These are phyloP conservation scores for Ettlia oleoabundans DNA, from an alignment of 139 green algal species.

Conservation along the genomic window DNA sequence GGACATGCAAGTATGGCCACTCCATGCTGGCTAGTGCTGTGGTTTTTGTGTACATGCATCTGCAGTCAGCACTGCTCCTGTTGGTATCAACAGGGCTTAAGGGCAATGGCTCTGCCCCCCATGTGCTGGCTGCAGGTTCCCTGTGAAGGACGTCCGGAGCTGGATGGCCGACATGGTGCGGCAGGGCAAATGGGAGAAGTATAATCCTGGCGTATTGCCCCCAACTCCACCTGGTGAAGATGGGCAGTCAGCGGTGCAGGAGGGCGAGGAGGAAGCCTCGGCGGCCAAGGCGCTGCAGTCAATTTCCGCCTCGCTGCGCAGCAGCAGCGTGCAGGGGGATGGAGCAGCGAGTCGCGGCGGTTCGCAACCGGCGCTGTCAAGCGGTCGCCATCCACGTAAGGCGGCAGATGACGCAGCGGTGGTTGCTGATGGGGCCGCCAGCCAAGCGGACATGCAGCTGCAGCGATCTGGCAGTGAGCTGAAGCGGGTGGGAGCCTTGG, in stretches of 20 bases:
- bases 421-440: too few relatives aligned
- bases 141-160: constrained; percentile 1
- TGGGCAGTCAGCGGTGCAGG: not conserved
- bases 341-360: not conserved
- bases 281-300: constrained; percentile 17
- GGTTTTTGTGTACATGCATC: too few relatives aligned
- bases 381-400: not conserved
- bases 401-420: too few relatives aligned
- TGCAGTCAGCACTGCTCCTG: too few relatives aligned
- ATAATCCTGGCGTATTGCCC: constrained; percentile 5
- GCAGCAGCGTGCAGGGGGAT: too few relatives aligned
- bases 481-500: not conserved
- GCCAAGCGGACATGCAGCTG: not conserved
- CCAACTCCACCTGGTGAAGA: not conserved
- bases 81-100: too few relatives aligned
- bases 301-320: not conserved
- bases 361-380: constrained; percentile 1
- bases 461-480: constrained; percentile 4
- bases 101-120: too few relatives aligned
- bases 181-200: not conserved
- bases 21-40: too few relatives aligned
- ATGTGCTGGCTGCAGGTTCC: constrained; percentile 34
- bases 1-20: too few relatives aligned
- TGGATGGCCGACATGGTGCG: constrained; percentile 10
- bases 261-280: not conserved